Conservation (phyloP, 495 filamentous ascomycete species). For the Neurospora sp. region DNA sequence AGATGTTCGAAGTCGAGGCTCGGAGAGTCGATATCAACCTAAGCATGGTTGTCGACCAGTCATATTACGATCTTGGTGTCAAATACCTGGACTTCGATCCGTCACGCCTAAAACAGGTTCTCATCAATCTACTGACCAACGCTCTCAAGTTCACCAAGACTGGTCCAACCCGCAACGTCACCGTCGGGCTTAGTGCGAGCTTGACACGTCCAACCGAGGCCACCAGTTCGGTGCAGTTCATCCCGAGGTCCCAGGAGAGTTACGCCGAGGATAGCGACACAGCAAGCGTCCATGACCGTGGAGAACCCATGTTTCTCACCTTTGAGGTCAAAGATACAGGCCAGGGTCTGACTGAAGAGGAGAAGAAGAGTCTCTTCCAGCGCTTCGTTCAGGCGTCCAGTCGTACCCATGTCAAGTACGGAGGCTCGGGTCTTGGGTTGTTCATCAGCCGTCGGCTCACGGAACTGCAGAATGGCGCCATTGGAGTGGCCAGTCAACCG, state of each 20-base stretch:
- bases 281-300: constrained; percentile 3
- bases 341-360: constrained; percentile 54
- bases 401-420: constrained; percentile 63
- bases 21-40: constrained; percentile 56
- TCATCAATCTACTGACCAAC: constrained; percentile 63
- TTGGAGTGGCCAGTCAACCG: constrained; percentile 57
- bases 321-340: constrained; percentile 68
- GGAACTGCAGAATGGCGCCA: constrained; percentile 66
- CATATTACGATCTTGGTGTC: constrained; percentile 42
- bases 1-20: constrained; percentile 65
- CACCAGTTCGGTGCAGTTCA: constrained; percentile 25
- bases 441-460: constrained; percentile 66
- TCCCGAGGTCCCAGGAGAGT: constrained; percentile 18
- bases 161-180: constrained; percentile 25
- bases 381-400: constrained; percentile 70
- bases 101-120: constrained; percentile 58
- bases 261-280: constrained; percentile 9
- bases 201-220: constrained; percentile 19
- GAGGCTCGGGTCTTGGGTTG: constrained; percentile 66
- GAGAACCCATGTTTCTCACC: constrained; percentile 45
- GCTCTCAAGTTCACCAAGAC: constrained; percentile 68
- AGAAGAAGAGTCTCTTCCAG: constrained; percentile 60
- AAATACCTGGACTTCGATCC: constrained; percentile 64
- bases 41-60: constrained; percentile 48
- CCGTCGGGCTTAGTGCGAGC: constrained; percentile 23